Evolutionary conservation across 2,329 filamentous ascomycete species (phyloP).

Genomic region (Diaporthe citriasiana): DNA sequence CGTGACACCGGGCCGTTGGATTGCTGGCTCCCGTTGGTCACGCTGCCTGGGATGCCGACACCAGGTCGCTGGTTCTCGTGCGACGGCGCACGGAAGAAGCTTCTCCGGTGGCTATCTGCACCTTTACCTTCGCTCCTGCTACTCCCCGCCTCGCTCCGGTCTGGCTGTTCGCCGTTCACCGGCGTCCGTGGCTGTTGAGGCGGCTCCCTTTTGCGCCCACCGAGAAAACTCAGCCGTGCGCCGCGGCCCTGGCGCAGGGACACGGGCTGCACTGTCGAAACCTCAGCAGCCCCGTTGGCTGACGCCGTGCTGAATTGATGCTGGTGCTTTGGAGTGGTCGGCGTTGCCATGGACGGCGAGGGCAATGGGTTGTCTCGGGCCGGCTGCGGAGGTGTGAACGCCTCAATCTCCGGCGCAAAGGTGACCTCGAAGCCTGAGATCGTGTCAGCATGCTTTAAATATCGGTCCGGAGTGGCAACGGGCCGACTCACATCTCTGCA

Average conservation of each 20-base stretch:
- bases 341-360: constrained; percentile 58
- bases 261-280: constrained; percentile 65
- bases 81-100: constrained; percentile 61
- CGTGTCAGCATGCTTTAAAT: constrained; percentile 39
- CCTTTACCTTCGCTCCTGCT: constrained; percentile 45
- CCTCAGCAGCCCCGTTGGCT: constrained; percentile 60
- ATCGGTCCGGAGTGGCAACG: not conserved
- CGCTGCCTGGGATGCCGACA: constrained; percentile 12
- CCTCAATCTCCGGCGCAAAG: constrained; percentile 75
- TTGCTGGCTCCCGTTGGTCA: constrained; percentile 36
- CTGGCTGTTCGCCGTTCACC: constrained; percentile 45
- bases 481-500: constrained; percentile 72
- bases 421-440: constrained; percentile 71
- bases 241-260: constrained; percentile 64
- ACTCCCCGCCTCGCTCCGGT: constrained; percentile 52
- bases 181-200: constrained; percentile 43
- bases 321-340: constrained; percentile 48
- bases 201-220: constrained; percentile 64
- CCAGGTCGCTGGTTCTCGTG: constrained; percentile 45
- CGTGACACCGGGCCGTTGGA: constrained; percentile 23
- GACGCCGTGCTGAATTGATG: constrained; percentile 53
- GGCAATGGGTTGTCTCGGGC: constrained; percentile 62
- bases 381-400: constrained; percentile 68
- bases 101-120: constrained; percentile 56
- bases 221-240: constrained; percentile 70